These are phyloP conservation scores for Colletotrichum siamense DNA, from an alignment of 2,329 filamentous ascomycete genomes.

Conservation along the genomic window DNA sequence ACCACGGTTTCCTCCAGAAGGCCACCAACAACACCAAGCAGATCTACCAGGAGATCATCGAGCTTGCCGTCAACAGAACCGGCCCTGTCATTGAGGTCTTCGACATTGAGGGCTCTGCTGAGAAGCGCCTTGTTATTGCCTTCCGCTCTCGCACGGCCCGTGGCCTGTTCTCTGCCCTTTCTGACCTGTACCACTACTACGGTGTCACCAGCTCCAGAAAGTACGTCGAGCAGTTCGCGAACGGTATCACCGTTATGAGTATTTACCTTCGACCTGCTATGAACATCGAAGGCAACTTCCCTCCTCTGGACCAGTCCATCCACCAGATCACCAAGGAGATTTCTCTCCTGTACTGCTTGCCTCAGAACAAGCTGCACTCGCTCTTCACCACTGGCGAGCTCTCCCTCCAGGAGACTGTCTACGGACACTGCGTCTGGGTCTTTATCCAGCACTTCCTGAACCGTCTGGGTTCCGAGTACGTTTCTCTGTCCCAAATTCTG, in stretches of 20 bases:
- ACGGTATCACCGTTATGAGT: conserved; percentile 96
- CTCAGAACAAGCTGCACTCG: conserved; percentile 93
- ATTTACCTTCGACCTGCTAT: conserved; percentile 83
- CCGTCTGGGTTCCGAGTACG: conserved; percentile 90
- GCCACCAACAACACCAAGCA: conserved; percentile 94
- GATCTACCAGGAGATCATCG: conserved; percentile 94
- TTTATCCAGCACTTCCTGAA: conserved; percentile 99
- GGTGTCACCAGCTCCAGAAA: conserved; percentile 95
- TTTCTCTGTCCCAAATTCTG: conserved; percentile 80
- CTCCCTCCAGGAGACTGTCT: conserved; percentile 95
- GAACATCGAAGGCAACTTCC: conserved; percentile 62
- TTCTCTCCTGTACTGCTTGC: conserved; percentile 95
- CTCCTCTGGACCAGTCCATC: conserved; percentile 91
- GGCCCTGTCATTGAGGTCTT: conserved; percentile 98
- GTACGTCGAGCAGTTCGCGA: conserved; percentile 98
- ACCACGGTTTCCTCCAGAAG: conserved; percentile 94
- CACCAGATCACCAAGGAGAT: conserved; percentile 99
- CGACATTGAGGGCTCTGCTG: conserved; percentile 87
- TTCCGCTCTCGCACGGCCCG: conserved; percentile 93
- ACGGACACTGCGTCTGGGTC: conserved; percentile 96
- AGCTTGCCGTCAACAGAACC: conserved; percentile 80
- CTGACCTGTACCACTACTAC: conserved; percentile 98
- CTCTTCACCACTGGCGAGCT: conserved; percentile 87
- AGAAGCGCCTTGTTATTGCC: conserved; percentile 93
- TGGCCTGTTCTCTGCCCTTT: conserved; percentile 93